Evolutionary conservation across 768 basidiomycete genomes (phyloP).

Genomic region (Leccinum subtestaceum): DNA sequence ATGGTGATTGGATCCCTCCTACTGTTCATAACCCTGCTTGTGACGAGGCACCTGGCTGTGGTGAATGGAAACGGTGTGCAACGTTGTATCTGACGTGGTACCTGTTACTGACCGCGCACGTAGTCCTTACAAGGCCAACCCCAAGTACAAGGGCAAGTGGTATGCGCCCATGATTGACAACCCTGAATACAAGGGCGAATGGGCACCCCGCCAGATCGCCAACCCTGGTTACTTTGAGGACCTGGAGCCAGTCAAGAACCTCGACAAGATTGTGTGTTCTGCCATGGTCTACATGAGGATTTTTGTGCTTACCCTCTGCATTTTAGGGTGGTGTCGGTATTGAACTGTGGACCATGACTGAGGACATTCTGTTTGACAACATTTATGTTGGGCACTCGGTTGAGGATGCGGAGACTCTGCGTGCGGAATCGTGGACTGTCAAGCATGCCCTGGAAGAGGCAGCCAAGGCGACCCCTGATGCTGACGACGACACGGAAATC

Average conservation of each 20-base stretch:
- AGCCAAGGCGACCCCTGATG: conserved; percentile 41
- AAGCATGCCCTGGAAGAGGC: conserved; percentile 83
- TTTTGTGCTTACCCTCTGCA: neutral
- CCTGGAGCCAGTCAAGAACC: conserved; percentile 69
- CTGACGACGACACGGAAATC: conserved; percentile 42
- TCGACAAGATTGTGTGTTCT: conserved; percentile 76
- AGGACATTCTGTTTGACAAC: conserved; percentile 90
- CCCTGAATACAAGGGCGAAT: conserved; percentile 94
- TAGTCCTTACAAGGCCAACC: conserved; percentile 87
- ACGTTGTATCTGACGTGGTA: neutral
- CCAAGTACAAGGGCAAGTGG: conserved; percentile 98
- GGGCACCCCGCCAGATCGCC: conserved; percentile 86
- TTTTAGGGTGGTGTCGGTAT: conserved; percentile 87
- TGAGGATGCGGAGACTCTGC: conserved; percentile 79
- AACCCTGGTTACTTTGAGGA: conserved; percentile 95
- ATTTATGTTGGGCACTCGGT: conserved; percentile 91
- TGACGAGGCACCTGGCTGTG: conserved; percentile 87
- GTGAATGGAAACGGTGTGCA: conserved; percentile 81
- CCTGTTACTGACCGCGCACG: neutral
- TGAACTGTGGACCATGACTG: conserved; percentile 99
- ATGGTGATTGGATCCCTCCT: conserved; percentile 97
- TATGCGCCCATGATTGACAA: conserved; percentile 92
- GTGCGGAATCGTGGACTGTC: conserved; percentile 84
- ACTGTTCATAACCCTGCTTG: conserved; percentile 89
- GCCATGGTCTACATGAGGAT: no score